Conservation (phyloP, 768 basidiomycete genomes). For the Leccinum ochraceum region DNA sequence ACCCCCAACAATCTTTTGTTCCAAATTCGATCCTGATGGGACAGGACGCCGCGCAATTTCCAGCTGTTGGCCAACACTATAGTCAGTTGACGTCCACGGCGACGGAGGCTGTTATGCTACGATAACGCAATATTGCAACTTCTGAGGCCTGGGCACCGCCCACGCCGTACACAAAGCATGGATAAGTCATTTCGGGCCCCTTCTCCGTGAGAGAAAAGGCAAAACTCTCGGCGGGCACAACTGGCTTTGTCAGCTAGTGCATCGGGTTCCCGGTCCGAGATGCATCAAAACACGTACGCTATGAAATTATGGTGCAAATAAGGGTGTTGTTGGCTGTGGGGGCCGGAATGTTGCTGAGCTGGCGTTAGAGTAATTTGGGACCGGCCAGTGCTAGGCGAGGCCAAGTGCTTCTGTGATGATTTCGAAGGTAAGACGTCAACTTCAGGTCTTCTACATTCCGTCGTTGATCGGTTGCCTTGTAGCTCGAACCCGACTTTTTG, state of each 20-base stretch:
- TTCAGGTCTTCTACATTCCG: neutral
- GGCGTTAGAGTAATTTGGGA: neutral
- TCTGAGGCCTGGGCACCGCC: neutral
- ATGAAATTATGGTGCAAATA: neutral
- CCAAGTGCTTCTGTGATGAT: neutral
- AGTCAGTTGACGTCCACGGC: no score
- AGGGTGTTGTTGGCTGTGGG: neutral
- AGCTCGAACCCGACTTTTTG: neutral
- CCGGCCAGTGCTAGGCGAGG: neutral
- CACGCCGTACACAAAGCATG: neutral
- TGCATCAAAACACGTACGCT: neutral
- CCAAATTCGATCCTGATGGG: neutral
- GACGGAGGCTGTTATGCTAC: neutral
- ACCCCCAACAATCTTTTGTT: neutral
- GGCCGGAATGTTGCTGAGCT: neutral
- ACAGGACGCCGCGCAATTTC: neutral
- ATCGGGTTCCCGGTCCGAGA: neutral
- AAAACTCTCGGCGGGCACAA: neutral
- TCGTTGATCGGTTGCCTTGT: neutral
- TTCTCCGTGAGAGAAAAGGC: neutral
- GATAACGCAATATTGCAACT: no score
- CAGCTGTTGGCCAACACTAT: neutral
- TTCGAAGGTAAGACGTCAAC: neutral
- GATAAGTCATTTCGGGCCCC: neutral
- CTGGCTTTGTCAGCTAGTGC: neutral